Percentiles rank a stretch among this genome's conserved stretches.
Conservation (phyloP, 768 basidiomycete species). For the Cyathus striatus region DNA sequence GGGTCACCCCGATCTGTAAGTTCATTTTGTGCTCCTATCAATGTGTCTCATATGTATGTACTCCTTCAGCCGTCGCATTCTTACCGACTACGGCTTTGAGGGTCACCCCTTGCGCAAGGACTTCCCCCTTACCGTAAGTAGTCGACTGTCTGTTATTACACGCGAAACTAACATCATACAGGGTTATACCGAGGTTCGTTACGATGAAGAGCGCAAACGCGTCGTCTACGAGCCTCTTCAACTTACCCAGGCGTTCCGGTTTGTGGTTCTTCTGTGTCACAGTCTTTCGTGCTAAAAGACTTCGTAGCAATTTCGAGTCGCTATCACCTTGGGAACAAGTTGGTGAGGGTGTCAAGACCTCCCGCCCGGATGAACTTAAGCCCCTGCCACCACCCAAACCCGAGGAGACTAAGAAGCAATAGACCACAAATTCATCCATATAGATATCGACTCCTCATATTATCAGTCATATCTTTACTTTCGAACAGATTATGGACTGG, state of each 20-base stretch:
- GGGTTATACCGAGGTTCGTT: slow-evolving; percentile 99
- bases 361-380: slow-evolving; percentile 68
- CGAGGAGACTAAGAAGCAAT: slow-evolving; percentile 79
- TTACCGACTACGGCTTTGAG: slow-evolving; percentile 99
- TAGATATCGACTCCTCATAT: too few relatives aligned
- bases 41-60: slow-evolving; percentile 6
- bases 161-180: slow-evolving; percentile 20
- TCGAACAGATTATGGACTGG: neutral
- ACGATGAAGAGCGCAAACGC: slow-evolving; percentile 96
- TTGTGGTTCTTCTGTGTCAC: slow-evolving; percentile 11
- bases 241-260: slow-evolving; percentile 97
- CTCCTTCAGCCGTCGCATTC: slow-evolving; percentile 75
- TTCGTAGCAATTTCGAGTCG: slow-evolving; percentile 84
- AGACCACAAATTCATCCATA: slow-evolving; percentile 1
- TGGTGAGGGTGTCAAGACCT: slow-evolving; percentile 52
- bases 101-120: slow-evolving; percentile 97
- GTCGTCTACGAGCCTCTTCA: slow-evolving; percentile 98
- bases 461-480: neutral
- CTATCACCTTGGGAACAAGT: slow-evolving; percentile 95
- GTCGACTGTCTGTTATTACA: neutral
- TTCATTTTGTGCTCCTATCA: slow-evolving; percentile 9
- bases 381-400: slow-evolving; percentile 70
- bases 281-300: neutral
- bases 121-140: slow-evolving; percentile 88
- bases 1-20: slow-evolving; percentile 93